These are phyloP conservation scores for Phytophthora fragariaefolia DNA, from an alignment of 352 stramenopile species.

Conservation along the genomic window DNA sequence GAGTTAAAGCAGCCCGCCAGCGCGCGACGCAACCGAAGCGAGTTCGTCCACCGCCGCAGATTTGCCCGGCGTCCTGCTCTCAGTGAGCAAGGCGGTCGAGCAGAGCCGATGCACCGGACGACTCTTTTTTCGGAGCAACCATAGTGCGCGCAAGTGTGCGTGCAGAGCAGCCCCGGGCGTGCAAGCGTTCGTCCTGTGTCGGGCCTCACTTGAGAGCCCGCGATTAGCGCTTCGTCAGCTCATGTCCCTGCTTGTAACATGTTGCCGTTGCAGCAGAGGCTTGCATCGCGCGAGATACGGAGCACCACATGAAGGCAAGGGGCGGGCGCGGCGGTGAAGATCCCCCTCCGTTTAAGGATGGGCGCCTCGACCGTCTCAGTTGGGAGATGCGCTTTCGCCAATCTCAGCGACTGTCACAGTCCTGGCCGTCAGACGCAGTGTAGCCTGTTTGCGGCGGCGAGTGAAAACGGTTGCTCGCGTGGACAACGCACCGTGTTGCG, in stretches of 20 bases:
- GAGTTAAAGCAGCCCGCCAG: conserved; percentile 24
- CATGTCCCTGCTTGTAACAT: conserved; percentile 41
- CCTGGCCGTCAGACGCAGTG: conserved; percentile 3
- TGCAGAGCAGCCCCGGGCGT: conserved; percentile 9
- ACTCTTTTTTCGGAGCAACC: conserved; percentile 26
- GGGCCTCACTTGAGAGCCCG: conserved; percentile 10
- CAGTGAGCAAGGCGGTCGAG: conserved; percentile 20
- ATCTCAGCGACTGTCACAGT: conserved; percentile 34
- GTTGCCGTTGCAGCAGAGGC: conserved; percentile 31
- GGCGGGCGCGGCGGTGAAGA: background rate
- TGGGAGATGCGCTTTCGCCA: conserved; percentile 18
- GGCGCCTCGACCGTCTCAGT: conserved; percentile 24
- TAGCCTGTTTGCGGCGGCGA: background rate
- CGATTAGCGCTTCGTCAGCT: conserved; percentile 15
- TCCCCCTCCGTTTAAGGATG: conserved; percentile 33
- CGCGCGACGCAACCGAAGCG: conserved; percentile 9
- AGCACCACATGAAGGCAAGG: conserved; percentile 29
- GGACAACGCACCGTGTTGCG: no score
- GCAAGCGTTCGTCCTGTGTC: conserved; percentile 18
- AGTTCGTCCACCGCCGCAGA: conserved; percentile 26
- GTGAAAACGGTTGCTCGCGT: background rate
- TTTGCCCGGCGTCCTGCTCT: conserved; percentile 21
- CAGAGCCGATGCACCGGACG: conserved; percentile 21
- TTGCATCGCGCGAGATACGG: conserved; percentile 33
- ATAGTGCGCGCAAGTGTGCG: conserved; percentile 24